Percentiles rank a stretch among this genome's conserved stretches.
These are phyloP conservation scores for Trypethelium eluteriae DNA, from an alignment of 495 filamentous ascomycete species.

Conservation along the genomic window DNA sequence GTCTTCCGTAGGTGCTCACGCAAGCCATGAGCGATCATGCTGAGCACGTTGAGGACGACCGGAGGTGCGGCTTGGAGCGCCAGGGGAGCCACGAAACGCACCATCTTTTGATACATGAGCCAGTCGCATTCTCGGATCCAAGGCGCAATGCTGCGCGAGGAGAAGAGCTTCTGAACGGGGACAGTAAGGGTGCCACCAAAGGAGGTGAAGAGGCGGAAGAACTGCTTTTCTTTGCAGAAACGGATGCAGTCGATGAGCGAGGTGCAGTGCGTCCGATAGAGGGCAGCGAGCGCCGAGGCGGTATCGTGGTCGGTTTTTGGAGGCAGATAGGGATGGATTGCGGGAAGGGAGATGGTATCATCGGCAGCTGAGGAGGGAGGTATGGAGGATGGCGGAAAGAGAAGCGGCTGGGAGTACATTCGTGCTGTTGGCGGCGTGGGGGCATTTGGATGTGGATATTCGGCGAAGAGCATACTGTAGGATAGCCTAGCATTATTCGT, in stretches of 20 bases:
- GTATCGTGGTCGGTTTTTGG: constrained; percentile 69
- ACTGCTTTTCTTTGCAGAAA: constrained; percentile 88
- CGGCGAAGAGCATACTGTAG: constrained; percentile 25
- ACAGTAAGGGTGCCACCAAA: constrained; percentile 94
- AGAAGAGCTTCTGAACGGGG: constrained; percentile 91
- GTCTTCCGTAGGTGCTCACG: constrained; percentile 68
- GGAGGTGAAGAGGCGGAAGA: constrained; percentile 89
- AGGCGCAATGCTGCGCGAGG: constrained; percentile 67
- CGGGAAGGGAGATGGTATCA: constrained; percentile 66
- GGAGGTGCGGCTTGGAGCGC: constrained; percentile 84
- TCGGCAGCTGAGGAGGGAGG: constrained; percentile 36
- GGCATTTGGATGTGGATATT: constrained; percentile 15
- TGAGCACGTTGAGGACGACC: constrained; percentile 70
- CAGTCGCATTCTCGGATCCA: constrained; percentile 97
- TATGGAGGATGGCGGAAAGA: constrained; percentile 52
- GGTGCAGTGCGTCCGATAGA: constrained; percentile 91
- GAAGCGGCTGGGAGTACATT: constrained; percentile 50
- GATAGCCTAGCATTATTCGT: constrained; percentile 18
- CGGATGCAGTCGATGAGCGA: constrained; percentile 90
- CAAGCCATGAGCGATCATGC: constrained; percentile 72
- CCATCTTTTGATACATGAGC: constrained; percentile 93
- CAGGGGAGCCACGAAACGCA: constrained; percentile 74
- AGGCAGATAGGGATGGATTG: constrained; percentile 69
- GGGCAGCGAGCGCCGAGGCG: constrained; percentile 68
- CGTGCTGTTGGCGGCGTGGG: constrained; percentile 23